Conservation (phyloP, 2,329 filamentous ascomycete species). For the Penicillium verrucosum region DNA sequence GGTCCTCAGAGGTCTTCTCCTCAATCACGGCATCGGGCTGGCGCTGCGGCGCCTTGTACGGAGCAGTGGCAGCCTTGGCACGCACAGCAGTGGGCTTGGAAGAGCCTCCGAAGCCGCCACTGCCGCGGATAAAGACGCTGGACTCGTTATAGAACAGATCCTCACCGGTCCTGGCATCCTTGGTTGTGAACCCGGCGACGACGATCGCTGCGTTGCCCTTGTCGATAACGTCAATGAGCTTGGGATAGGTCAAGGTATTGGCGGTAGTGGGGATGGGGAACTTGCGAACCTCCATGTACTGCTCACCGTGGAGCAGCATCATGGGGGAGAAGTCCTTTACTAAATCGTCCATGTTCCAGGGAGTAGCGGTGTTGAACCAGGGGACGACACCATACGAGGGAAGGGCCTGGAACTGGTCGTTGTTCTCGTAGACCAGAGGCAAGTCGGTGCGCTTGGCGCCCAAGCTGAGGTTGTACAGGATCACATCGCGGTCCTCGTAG, state of each 20-base stretch:
- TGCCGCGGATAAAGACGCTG: conserved; percentile 87
- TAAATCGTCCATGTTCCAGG: conserved; percentile 76
- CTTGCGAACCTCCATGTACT: conserved; percentile 92
- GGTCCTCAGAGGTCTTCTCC: conserved; percentile 81
- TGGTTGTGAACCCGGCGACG: conserved; percentile 74
- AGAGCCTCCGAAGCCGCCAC: conserved; percentile 83
- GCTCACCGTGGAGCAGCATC: conserved; percentile 98
- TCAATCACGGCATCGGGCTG: conserved; percentile 78
- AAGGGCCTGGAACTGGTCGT: conserved; percentile 87
- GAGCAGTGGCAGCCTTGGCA: conserved; percentile 73
- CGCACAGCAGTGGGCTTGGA: conserved; percentile 65
- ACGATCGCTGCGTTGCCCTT: conserved; percentile 88
- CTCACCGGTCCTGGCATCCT: conserved; percentile 79
- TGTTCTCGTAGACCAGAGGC: conserved; percentile 82
- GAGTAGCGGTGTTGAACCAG: conserved; percentile 78
- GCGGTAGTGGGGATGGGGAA: conserved; percentile 86
- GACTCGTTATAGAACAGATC: conserved; percentile 96
- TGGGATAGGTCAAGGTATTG: conserved; percentile 69
- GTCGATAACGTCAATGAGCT: conserved; percentile 90
- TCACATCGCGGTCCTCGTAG: conserved; percentile 82
- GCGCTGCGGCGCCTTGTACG: conserved; percentile 74
- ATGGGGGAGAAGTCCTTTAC: conserved; percentile 96
- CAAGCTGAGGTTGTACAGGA: conserved; percentile 92
- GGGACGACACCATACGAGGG: conserved; percentile 96
- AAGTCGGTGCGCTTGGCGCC: conserved; percentile 89